Base-by-base conservation (phyloP, 176 grass and related monocot genomes). In the Triticum dicoccoides region DNA sequence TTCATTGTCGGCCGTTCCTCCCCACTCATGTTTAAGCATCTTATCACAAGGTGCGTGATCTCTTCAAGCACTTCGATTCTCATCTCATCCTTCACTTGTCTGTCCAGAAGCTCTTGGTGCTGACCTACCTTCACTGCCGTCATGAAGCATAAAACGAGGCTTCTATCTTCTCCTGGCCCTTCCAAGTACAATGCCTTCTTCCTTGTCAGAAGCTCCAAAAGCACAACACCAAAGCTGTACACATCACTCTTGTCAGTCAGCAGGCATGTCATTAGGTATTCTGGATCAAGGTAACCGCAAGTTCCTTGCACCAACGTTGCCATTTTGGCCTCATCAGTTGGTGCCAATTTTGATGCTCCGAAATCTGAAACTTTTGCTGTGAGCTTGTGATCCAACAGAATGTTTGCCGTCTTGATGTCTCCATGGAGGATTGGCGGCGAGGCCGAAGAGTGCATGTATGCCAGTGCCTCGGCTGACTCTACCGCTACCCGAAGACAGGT, bases 1-100 rank as follows among this genome's bases (percentile, higher is more conserved):
- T 84, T 91, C 94, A 94, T 97, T 0, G 72, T 77, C 1, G 94
- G 94, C 21, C 94, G 82, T 85, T 92, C 92, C 63, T 94, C 86
- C 8, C 94, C 78, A 14, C 61, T 92, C 76, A 97, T 70, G 69
- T 76, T 92, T n/a, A 94, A 51, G 79, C 94, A 94, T 59, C 66
- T 83, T 63, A 90, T 73, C 14, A 92, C 72, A 3, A 97, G 86
- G 20, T 94, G 75, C 5, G 65, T 52, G 51, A 92, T 84, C 21
- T 90, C 92, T 81, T 82, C 25, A 0, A 97, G 78, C 45, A 85
- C 62, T n/a, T 92, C 90, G 15, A 18, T 44, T 13, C 42, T 65
- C 25, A 88, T 82, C 74, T 91, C 84, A 10, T 80, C 56, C 64
- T 69, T 89, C 13, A 95, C 71, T 11, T 89, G 91, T 27, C 9